Evolutionary conservation across 2,329 filamentous ascomycete genomes (phyloP).

Genomic region (Fusarium mangiferae): DNA sequence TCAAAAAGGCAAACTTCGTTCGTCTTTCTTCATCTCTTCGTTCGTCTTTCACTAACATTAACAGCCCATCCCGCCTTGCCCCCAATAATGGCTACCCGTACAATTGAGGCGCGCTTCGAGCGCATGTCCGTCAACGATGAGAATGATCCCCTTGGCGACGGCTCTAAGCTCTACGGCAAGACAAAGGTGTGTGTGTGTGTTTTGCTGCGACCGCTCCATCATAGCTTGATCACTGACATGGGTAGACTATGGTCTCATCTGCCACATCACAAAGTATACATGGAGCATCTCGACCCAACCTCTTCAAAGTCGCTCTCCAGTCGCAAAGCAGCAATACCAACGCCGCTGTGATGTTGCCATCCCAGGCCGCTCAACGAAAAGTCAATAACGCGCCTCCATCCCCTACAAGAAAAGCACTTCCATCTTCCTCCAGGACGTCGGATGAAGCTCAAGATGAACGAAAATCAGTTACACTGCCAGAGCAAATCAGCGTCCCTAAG

Average conservation of each 20-base stretch:
- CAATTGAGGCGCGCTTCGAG: slow-evolving; percentile 89
- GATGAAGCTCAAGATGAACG: slow-evolving; percentile 65
- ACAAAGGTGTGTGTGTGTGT: slow-evolving; percentile 70
- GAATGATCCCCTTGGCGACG: slow-evolving; percentile 71
- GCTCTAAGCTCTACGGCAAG: slow-evolving; percentile 71
- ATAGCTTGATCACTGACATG: slow-evolving; percentile 48
- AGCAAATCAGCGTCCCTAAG: slow-evolving; percentile 67
- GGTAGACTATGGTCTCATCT: slow-evolving; percentile 47
- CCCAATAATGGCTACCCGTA: slow-evolving; percentile 74
- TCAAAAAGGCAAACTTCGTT: slow-evolving; percentile 23
- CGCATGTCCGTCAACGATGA: slow-evolving; percentile 90
- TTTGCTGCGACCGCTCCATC: neutral
- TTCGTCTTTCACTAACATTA: slow-evolving; percentile 38
- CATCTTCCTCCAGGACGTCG: slow-evolving; percentile 52
- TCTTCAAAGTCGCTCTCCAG: slow-evolving; percentile 87
- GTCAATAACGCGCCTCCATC: slow-evolving; percentile 56
- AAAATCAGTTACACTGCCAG: slow-evolving; percentile 62
- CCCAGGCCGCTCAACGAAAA: slow-evolving; percentile 70
- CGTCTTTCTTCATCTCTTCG: slow-evolving; percentile 18
- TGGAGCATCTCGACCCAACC: slow-evolving; percentile 76
- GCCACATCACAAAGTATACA: slow-evolving; percentile 58
- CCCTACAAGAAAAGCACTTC: slow-evolving; percentile 62
- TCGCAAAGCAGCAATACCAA: slow-evolving; percentile 76
- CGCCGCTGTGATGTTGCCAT: slow-evolving; percentile 73
- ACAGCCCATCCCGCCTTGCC: slow-evolving; percentile 8